Base-by-base conservation (phyloP, 2,329 filamentous ascomycete genomes). In the Aplosporella prunicola region DNA sequence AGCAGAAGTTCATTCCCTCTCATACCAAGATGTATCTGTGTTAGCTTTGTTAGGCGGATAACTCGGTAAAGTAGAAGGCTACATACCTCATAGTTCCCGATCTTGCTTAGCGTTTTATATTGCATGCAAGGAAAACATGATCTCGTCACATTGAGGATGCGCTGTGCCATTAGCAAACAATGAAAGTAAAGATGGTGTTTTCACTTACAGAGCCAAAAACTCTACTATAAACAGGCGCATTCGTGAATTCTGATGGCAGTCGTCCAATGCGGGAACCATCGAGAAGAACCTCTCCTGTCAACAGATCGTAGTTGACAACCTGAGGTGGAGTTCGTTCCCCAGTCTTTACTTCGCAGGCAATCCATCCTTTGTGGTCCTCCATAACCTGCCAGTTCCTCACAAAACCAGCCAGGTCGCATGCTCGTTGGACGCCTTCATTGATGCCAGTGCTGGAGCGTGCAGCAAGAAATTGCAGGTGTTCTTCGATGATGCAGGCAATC, bases 271-370 rank as follows among this genome's bases (percentile, higher is more conserved):
- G 72, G 1, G 55, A 27, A 0, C 73, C 72, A 39, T 76, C 61
- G 1, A 78, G 62, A 0, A 76, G 57, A 0, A 80, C 52, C 16
- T 67, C 57, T 0, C 67, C 72, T 0, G 60, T 68, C 2, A 79
- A 44, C 0, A 74, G 32, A 42, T 74, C 72, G 44, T 67, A 68
- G 17, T 69, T 62, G 3, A 72, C 58, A 3, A 20, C 5, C 15
- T 10, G 31, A 28, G 4, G 15, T 16, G 11, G n/a, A n/a, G n/a
- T n/a, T n/a, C n/a, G n/a, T n/a, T n/a, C n/a, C n/a, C n/a, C n/a
- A n/a, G n/a, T n/a, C n/a, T n/a, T n/a, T n/a, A n/a, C n/a, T n/a
- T n/a, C n/a, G n/a, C n/a, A n/a, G n/a, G n/a, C n/a, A n/a, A n/a
- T n/a, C n/a, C n/a, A n/a, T n/a, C n/a, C n/a, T n/a, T n/a, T n/a